Conservation (phyloP, 2,329 filamentous ascomycete genomes). For the Metarhizium rileyi region DNA sequence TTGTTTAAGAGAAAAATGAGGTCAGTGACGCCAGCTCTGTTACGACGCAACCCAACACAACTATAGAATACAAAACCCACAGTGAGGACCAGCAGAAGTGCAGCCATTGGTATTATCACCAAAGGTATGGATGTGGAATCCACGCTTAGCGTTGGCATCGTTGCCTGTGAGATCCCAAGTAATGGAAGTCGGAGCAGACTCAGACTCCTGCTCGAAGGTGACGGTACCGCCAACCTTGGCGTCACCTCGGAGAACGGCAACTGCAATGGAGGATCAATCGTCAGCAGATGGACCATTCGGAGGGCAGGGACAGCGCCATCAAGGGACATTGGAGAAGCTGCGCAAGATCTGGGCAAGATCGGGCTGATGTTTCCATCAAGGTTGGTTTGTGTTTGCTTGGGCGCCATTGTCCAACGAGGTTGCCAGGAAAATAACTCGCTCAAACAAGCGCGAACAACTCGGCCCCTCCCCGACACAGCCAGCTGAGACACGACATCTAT, state of each 20-base stretch:
- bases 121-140: constrained; percentile 97
- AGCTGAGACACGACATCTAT: constrained; percentile 9
- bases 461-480: constrained; percentile 9
- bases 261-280: constrained; percentile 37
- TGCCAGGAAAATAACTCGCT: constrained; percentile 39
- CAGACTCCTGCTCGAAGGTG: constrained; percentile 84
- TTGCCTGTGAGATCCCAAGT: constrained; percentile 87
- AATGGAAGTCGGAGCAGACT: constrained; percentile 74
- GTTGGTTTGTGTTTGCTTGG: constrained; percentile 20
- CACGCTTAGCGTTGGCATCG: constrained; percentile 91
- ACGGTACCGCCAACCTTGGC: constrained; percentile 90
- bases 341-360: not conserved
- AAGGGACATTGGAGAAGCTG: constrained; percentile 19
- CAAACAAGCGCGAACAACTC: constrained; percentile 41
- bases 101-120: constrained; percentile 99
- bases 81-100: constrained; percentile 96
- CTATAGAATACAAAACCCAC: too few species aligned
- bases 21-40: not conserved
- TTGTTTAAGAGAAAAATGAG: not conserved
- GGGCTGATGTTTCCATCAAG: constrained; percentile 30
- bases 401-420: constrained; percentile 13
- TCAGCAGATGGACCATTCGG: constrained; percentile 1
- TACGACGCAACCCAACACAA: not conserved
- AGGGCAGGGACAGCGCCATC: constrained; percentile 15
- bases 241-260: constrained; percentile 96